Evolutionary conservation across 2,329 filamentous ascomycete genomes (phyloP), one percentile per base, ranked within the genome.

Genomic region (Cladophialophora psammophila): DNA sequence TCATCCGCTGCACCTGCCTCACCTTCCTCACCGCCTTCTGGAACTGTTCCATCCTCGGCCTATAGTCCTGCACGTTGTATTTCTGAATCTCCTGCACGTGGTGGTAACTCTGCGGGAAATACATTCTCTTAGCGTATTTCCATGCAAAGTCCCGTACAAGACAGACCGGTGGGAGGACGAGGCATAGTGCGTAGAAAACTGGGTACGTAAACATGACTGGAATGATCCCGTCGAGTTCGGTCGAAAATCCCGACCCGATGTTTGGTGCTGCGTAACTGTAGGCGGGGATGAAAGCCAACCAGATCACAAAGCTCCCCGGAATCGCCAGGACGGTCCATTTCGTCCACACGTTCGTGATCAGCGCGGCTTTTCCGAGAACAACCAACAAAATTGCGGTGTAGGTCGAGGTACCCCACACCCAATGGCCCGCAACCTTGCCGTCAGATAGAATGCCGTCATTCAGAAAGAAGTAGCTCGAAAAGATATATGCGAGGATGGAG

Each of bases 11-110:
- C 48, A 98, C 95, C 80, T 99, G 95, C 60, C 95, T 89, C 61
- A 99, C 95, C 82, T 99, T 99, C 75, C 95, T 91, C 76, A 99
- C 98, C 26, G 95, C 95, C 81, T 99, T 99, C 82, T 99, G 95
- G 85, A 99, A 99, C 81, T 99, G 95, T 77, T 99, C 95, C 95
- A 99, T 99, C 76, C 95, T 90, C 69, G 95, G 95, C 76, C 95
- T 86, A 80, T 99, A 99, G 82, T 99, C 95, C 82, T 99, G 95
- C 68, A 99, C 97, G 75, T 99, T 99, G 83, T 98, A 99, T 82
- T 99, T 99, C 80, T 99, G 95, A 74, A 99, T 99, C 82, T 99
- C 95, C 80, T 99, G 95, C 71, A 99, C 95, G 78, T 99, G 95
- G 75, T 99, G 95, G 76, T 99, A 99, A 52, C 92, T 89, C 80